Evolutionary conservation across 495 filamentous ascomycete genomes (phyloP).

Genomic region (Tuber microsphaerosporum): DNA sequence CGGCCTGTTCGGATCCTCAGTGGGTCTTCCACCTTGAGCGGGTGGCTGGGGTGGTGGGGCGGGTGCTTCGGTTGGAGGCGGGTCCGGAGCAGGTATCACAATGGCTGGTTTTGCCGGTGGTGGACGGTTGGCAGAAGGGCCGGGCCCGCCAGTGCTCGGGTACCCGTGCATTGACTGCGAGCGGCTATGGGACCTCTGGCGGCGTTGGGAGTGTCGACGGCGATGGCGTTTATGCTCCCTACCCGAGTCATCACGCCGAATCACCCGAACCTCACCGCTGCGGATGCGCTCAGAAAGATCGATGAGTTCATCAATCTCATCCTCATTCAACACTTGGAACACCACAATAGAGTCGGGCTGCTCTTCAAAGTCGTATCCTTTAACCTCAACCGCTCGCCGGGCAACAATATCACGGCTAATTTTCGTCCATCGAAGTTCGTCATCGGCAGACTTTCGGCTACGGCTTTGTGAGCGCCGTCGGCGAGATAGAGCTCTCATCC

Average conservation of each 20-base stretch:
- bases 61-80: conserved; percentile 27
- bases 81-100: conserved; percentile 32
- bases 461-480: conserved; percentile 26
- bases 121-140: conserved; percentile 34
- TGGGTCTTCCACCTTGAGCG: conserved; percentile 8
- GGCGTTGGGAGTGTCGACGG: conserved; percentile 21
- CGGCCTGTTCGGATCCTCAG: conserved; percentile 32
- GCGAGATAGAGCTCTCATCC: conserved; percentile 16
- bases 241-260: conserved; percentile 32
- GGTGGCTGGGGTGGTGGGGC: conserved; percentile 18
- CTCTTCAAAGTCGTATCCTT: conserved; percentile 37
- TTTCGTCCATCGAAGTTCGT: conserved; percentile 38
- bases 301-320: conserved; percentile 38
- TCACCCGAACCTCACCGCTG: conserved; percentile 30
- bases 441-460: conserved; percentile 13
- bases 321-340: conserved; percentile 32
- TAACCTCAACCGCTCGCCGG: conserved; percentile 34
- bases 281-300: conserved; percentile 37
- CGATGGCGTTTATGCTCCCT: conserved; percentile 22
- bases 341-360: conserved; percentile 38
- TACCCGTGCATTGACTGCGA: conserved; percentile 35
- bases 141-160: conserved; percentile 18
- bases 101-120: conserved; percentile 39
- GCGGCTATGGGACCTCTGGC: conserved; percentile 12
- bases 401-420: conserved; percentile 41